Evolutionary conservation across 805 yeast species (phyloP).

Genomic region (Starmerella gropengiesseri): DNA sequence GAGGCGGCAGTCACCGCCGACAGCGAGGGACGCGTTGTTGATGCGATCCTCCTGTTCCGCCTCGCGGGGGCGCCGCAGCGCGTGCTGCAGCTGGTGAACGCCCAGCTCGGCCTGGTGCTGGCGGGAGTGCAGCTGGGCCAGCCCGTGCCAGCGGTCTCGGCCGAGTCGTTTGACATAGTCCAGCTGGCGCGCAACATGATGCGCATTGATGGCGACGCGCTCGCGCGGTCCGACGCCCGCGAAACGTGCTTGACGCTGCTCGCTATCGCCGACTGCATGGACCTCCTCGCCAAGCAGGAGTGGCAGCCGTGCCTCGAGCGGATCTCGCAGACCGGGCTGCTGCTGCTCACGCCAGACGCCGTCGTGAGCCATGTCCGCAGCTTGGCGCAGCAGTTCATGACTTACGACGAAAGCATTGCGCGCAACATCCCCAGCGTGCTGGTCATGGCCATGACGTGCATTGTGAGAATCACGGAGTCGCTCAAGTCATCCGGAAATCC

Average conservation of each 20-base stretch:
- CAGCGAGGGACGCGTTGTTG: constrained; percentile 80
- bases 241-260: constrained; percentile 57
- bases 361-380: constrained; percentile 49
- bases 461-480: constrained; percentile 42
- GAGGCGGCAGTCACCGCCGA: constrained; percentile 78
- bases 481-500: constrained; percentile 23
- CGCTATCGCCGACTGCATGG: constrained; percentile 57
- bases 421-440: constrained; percentile 72
- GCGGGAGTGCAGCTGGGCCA: constrained; percentile 58
- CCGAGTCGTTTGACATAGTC: constrained; percentile 25
- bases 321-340: constrained; percentile 49
- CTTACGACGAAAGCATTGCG: constrained; percentile 57
- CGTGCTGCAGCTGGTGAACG: constrained; percentile 64
- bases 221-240: constrained; percentile 35
- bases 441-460: constrained; percentile 69
- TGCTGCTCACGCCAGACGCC: constrained; percentile 44
- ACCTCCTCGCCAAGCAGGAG: constrained; percentile 42
- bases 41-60: constrained; percentile 76
- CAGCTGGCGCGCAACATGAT: constrained; percentile 33
- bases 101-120: constrained; percentile 65
- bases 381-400: constrained; percentile 56
- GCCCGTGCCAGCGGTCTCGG: constrained; percentile 32
- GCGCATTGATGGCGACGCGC: constrained; percentile 33
- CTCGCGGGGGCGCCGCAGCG: constrained; percentile 78
- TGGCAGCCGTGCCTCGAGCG: constrained; percentile 49